These are phyloP conservation scores for Excoecaria agallocha DNA, from an alignment of 345 rosid genomes.

Conservation along the genomic window DNA sequence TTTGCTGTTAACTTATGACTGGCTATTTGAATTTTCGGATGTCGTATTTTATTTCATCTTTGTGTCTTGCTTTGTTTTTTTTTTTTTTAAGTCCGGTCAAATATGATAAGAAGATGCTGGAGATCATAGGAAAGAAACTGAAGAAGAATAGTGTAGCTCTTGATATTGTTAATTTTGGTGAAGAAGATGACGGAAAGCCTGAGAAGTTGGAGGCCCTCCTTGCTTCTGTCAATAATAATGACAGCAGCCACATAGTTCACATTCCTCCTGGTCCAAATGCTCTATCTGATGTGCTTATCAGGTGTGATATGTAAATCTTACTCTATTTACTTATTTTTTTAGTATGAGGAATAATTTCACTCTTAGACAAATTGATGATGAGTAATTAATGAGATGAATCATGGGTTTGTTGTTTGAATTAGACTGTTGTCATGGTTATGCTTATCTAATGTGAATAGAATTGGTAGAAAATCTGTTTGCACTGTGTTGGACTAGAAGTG, in stretches of 20 bases:
- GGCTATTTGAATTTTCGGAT: neutral
- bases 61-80: neutral
- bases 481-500: neutral
- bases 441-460: neutral
- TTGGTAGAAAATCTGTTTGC: neutral
- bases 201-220: constrained; percentile 78
- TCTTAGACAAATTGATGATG: neutral
- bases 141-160: constrained; percentile 86
- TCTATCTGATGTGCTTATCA: constrained; percentile 80
- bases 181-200: constrained; percentile 60
- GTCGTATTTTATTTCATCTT: neutral
- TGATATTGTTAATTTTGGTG: constrained; percentile 77
- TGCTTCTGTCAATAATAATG: constrained; percentile 68
- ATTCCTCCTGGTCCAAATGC: constrained; percentile 87
- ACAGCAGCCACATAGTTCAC: constrained; percentile 70
- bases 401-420: neutral
- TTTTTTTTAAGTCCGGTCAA: constrained; percentile 77
- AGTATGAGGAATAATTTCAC: neutral
- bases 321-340: neutral
- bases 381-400: neutral
- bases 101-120: constrained; percentile 77
- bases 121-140: constrained; percentile 81
- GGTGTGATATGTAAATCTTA: constrained; percentile 34
- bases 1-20: neutral
- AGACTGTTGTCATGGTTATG: neutral